Conservation (phyloP, 2,329 filamentous ascomycete species). For the Macroventuria anomochaeta region DNA sequence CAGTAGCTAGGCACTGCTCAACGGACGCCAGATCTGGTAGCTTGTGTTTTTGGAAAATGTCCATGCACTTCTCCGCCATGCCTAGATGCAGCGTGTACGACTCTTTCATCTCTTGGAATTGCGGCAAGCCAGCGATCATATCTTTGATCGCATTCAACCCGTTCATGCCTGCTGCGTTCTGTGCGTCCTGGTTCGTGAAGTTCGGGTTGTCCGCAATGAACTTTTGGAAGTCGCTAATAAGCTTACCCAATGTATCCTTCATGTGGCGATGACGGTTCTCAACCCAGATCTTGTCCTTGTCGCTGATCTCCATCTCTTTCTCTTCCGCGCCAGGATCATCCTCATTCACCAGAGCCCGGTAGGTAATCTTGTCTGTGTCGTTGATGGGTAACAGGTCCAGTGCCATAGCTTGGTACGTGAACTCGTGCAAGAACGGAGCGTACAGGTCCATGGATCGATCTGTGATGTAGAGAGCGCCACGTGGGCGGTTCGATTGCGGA, state of each 20-base stretch:
- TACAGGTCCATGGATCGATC: constrained; percentile 93
- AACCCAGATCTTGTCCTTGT: constrained; percentile 94
- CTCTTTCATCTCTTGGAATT: constrained; percentile 95
- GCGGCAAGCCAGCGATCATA: constrained; percentile 92
- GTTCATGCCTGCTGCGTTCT: constrained; percentile 76
- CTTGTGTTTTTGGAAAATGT: constrained; percentile 83
- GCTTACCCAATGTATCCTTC: constrained; percentile 94
- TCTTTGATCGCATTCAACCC: constrained; percentile 92
- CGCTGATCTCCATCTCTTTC: constrained; percentile 89
- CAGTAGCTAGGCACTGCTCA: constrained; percentile 84
- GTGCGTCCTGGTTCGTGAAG: constrained; percentile 76
- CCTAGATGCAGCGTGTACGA: constrained; percentile 91
- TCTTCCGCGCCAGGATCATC: constrained; percentile 73
- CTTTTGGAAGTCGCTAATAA: constrained; percentile 90
- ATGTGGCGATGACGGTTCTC: constrained; percentile 94
- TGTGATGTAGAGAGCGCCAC: constrained; percentile 82
- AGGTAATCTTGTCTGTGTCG: constrained; percentile 87
- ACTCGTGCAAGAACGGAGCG: constrained; percentile 89
- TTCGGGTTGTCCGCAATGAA: constrained; percentile 92
- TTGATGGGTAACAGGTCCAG: constrained; percentile 89
- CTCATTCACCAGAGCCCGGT: constrained; percentile 79
- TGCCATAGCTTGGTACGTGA: constrained; percentile 98
- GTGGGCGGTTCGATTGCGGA: constrained; percentile 76
- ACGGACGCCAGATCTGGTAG: constrained; percentile 84
- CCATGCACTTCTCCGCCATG: constrained; percentile 98